A percentile compares a stretch with the other conserved stretches of the same genome.
phyloP scores from a whole-genome alignment of 306 rosid species.

The Dalbergia cultrata region DNA sequence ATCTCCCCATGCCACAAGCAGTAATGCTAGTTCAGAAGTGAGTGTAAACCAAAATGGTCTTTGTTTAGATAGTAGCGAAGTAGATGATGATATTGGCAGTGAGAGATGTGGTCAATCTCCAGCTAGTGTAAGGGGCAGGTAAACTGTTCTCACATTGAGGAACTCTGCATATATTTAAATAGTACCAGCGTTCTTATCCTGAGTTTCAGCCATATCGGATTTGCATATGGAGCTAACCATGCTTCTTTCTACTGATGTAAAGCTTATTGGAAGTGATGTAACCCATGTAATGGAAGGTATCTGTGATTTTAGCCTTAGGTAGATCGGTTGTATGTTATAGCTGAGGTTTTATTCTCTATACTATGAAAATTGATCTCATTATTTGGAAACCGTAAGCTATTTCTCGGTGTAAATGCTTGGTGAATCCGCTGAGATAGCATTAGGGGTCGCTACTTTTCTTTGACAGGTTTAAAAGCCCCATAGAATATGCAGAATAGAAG shows the following conservation, averaged over 20 bases:
- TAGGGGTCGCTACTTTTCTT: constrained; percentile 13
- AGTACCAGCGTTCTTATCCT: constrained; percentile 37
- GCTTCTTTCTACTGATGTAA: constrained; percentile 62
- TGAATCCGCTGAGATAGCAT: neutral
- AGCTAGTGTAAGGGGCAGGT: constrained; percentile 72
- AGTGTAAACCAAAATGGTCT: constrained; percentile 92
- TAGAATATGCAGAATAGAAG: no score
- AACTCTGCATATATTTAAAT: constrained; percentile 44
- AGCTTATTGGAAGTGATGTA: constrained; percentile 56
- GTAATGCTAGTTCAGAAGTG: constrained; percentile 93
- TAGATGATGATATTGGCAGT: constrained; percentile 82
- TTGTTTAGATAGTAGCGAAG: constrained; percentile 75
- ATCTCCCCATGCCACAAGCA: constrained; percentile 95
- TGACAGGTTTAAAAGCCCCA: neutral
- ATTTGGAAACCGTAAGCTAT: constrained; percentile 12
- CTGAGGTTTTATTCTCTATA: constrained; percentile 41
- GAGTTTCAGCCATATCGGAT: constrained; percentile 53
- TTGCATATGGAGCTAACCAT: constrained; percentile 57
- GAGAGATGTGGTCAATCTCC: constrained; percentile 84
- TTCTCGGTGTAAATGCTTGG: constrained; percentile 7
- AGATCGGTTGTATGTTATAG: constrained; percentile 53
- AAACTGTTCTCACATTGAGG: constrained; percentile 19
- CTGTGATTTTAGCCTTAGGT: constrained; percentile 51
- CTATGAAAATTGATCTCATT: constrained; percentile 38
- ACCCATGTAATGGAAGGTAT: constrained; percentile 52